Base-by-base conservation (phyloP, 2,329 filamentous ascomycete genomes). In the Pyrenochaeta sp. region DNA sequence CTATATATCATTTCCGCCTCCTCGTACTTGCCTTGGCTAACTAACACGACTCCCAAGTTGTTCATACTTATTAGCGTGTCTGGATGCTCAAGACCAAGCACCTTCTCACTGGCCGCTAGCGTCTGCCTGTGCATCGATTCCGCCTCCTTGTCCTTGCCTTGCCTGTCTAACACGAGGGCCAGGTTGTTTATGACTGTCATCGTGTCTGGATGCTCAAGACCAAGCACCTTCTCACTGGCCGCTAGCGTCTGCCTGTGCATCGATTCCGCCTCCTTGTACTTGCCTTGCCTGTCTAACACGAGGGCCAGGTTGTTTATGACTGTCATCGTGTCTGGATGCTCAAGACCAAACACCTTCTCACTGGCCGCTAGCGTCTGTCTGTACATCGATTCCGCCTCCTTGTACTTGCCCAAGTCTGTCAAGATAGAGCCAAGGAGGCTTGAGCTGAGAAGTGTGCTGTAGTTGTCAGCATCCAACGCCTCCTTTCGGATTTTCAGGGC, bases 191-290 rank as follows among this genome's bases (percentile, higher is more conserved):
- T 53, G 37, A 20, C 48, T 17, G 29, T 36, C n/a, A 48, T 15
- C 17, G 46, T 49, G n/a, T 27, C 30, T 23, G 46, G 46, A 36
- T 53, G 50, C 50, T 54, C n/a, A 39, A 31, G 12, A n/a, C 44
- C 51, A 14, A 53, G 40, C 37, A 52, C 49, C 21, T 48, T 51
- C 56, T 56, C 36, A 15, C 37, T 14, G 15, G 23, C 29, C 35
- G 33, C 45, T 14, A 54, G 20, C 33, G 46, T 55, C 36, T 55
- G 2, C 14, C 35, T 20, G 30, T 49, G 23, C 15, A 55, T 49
- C 12, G 18, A 15, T 23, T 58, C 51, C 29, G 48, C 55, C 32
- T 58, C 44, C 12, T 46, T 30, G 23, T 56, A 51, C 31, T 67
- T 61, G 6, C 55, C 60, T 30, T 29, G 20, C 4, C 32, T 43